Conservation (phyloP, 352 stramenopile species). For the Globisporangium okanoganense region DNA sequence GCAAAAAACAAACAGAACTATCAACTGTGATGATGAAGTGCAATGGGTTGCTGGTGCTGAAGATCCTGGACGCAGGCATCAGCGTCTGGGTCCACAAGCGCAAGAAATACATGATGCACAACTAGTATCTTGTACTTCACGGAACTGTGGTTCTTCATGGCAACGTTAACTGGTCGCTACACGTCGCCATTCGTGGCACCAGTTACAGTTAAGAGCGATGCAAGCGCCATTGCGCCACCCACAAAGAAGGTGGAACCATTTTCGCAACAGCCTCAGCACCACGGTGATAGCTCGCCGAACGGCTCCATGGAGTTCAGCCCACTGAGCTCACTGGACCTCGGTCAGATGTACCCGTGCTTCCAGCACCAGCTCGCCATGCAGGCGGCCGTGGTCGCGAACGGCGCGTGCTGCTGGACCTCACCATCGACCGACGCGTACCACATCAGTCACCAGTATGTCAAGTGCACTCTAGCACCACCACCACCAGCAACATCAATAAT, state of each 20-base stretch:
- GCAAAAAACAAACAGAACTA: no score
- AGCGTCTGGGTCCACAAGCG: no score
- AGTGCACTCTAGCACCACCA: neutral
- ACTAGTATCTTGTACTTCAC: no score
- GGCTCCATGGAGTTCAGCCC: slow-evolving; percentile 18
- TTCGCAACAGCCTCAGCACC: neutral
- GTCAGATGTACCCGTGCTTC: slow-evolving; percentile 17
- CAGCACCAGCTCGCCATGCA: slow-evolving; percentile 31
- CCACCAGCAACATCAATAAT: neutral
- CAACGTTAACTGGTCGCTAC: no score
- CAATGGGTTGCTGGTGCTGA: no score
- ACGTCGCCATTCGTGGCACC: neutral
- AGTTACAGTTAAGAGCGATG: neutral
- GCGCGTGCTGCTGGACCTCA: slow-evolving; percentile 13
- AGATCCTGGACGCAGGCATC: no score
- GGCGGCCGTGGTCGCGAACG: slow-evolving; percentile 3
- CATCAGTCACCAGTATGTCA: slow-evolving; percentile 1
- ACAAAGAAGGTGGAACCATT: neutral
- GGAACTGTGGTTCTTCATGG: no score
- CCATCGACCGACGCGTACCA: slow-evolving; percentile 2
- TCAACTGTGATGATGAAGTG: no score
- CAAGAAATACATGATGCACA: no score
- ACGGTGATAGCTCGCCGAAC: slow-evolving; percentile 5
- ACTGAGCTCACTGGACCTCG: slow-evolving; percentile 21
- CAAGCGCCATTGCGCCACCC: slow-evolving; percentile 1